Conservation (phyloP, 2,329 filamentous ascomycete species). For the Curvularia lunata region DNA sequence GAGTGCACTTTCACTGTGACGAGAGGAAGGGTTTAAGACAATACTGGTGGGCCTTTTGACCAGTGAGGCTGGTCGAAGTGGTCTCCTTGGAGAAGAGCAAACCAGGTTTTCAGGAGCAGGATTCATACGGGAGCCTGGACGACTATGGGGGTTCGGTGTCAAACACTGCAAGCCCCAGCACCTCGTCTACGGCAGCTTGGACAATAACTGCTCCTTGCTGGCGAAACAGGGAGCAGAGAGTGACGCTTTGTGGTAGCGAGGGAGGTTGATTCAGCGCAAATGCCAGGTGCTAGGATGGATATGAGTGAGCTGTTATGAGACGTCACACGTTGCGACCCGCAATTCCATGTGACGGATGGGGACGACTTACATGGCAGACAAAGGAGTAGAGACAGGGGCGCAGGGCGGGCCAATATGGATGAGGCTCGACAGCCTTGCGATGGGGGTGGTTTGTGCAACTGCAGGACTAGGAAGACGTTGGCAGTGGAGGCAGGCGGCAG, state of each 20-base stretch:
- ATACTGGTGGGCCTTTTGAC: constrained; percentile 41
- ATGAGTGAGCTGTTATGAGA: constrained; percentile 42
- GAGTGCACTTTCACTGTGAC: constrained; percentile 15
- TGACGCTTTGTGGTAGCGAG: constrained; percentile 31
- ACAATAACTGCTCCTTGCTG: constrained; percentile 37
- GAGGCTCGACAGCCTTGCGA: constrained; percentile 38
- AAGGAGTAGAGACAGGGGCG: constrained; percentile 44
- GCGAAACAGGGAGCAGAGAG: constrained; percentile 41
- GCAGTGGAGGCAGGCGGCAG: constrained; percentile 36
- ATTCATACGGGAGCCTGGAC: constrained; percentile 48
- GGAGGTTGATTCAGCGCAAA: constrained; percentile 46
- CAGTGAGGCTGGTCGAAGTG: constrained; percentile 33
- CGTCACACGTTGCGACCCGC: constrained; percentile 42
- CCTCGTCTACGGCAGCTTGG: constrained; percentile 35
- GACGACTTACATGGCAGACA: constrained; percentile 47
- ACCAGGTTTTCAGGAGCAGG: constrained; percentile 40
- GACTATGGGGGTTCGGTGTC: constrained; percentile 46
- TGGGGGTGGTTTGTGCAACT: constrained; percentile 28
- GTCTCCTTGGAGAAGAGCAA: constrained; percentile 44
- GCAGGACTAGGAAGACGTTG: constrained; percentile 36
- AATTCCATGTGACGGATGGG: constrained; percentile 40
- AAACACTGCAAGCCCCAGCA: constrained; percentile 36
- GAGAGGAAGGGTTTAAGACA: constrained; percentile 30
- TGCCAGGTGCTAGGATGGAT: constrained; percentile 45
- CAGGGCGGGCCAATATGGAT: constrained; percentile 33